Evolutionary conservation across 2,329 filamentous ascomycete species (phyloP).

Genomic region (Geosmithia flava): DNA sequence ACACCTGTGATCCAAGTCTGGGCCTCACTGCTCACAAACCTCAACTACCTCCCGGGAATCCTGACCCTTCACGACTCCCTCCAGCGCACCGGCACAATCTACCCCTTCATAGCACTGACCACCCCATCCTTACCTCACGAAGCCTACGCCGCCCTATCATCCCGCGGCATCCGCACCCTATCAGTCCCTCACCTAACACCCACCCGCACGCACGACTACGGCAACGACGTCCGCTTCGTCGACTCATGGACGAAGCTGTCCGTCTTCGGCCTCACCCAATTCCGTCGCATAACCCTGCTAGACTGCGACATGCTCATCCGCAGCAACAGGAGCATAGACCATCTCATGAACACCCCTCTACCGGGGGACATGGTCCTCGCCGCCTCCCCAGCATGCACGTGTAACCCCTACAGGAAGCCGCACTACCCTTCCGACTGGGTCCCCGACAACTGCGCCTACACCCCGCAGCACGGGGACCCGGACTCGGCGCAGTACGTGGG

Average conservation of each 20-base stretch:
- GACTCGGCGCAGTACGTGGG: constrained; percentile 31
- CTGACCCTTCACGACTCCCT: constrained; percentile 72
- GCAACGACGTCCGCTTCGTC: constrained; percentile 71
- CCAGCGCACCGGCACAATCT: constrained; percentile 49
- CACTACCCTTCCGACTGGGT: constrained; percentile 69
- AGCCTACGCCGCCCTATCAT: constrained; percentile 56
- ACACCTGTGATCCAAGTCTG: too few species aligned
- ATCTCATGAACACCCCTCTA: constrained; percentile 73
- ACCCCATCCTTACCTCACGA: constrained; percentile 61
- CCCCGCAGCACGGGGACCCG: constrained; percentile 34
- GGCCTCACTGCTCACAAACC: constrained; percentile 81
- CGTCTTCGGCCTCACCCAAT: constrained; percentile 65
- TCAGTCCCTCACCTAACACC: constrained; percentile 64
- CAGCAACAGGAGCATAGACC: constrained; percentile 75
- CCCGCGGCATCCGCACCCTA: constrained; percentile 56
- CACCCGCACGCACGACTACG: constrained; percentile 40
- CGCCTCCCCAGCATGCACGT: constrained; percentile 73
- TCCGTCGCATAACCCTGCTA: constrained; percentile 68
- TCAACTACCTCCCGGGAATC: constrained; percentile 68
- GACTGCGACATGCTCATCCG: constrained; percentile 81
- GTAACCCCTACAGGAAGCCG: constrained; percentile 65
- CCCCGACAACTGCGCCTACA: constrained; percentile 45
- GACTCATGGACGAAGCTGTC: constrained; percentile 85
- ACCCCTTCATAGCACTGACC: constrained; percentile 74
- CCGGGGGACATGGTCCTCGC: constrained; percentile 54